A percentile compares a stretch with the other conserved stretches of the same genome.
phyloP scores from a whole-genome alignment of 495 filamentous ascomycete species.

The Jackrogersella multiformis region DNA sequence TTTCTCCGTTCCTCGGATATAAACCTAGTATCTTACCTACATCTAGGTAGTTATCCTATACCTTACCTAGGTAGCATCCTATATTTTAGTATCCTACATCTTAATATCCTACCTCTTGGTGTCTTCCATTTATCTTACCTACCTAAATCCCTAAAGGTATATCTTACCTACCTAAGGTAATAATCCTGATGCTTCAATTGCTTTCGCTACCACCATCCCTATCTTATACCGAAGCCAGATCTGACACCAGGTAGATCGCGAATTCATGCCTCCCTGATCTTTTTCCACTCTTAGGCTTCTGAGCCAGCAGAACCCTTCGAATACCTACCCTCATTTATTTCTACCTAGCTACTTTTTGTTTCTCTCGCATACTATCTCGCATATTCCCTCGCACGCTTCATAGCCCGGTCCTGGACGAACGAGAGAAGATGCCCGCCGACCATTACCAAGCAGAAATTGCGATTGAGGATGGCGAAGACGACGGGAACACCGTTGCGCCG shows the following conservation, averaged over 20 bases:
- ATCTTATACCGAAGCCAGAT: background rate
- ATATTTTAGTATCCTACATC: too few species aligned
- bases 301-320: constrained; percentile 32
- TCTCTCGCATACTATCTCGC: background rate
- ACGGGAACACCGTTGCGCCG: constrained; percentile 6
- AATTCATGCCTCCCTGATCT: constrained; percentile 42
- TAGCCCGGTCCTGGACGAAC: background rate
- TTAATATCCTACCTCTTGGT: too few species aligned
- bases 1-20: background rate
- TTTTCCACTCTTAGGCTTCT: constrained; percentile 26
- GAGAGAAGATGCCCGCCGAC: constrained; percentile 27
- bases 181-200: constrained; percentile 22
- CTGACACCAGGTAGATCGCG: constrained; percentile 3
- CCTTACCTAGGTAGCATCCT: too few species aligned
- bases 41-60: too few species aligned
- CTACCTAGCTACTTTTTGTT: background rate
- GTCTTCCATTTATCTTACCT: constrained; percentile 30
- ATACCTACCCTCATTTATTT: constrained; percentile 4
- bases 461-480: constrained; percentile 24
- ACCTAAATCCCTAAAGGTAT: too few species aligned
- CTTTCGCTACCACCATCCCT: background rate
- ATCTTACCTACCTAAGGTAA: too few species aligned
- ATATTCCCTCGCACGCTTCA: too few species aligned
- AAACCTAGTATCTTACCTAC: too few species aligned
- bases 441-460: constrained; percentile 37